phyloP scores from a whole-genome alignment of 495 filamentous ascomycete genomes.

The Aspergillus kassunensis region DNA sequence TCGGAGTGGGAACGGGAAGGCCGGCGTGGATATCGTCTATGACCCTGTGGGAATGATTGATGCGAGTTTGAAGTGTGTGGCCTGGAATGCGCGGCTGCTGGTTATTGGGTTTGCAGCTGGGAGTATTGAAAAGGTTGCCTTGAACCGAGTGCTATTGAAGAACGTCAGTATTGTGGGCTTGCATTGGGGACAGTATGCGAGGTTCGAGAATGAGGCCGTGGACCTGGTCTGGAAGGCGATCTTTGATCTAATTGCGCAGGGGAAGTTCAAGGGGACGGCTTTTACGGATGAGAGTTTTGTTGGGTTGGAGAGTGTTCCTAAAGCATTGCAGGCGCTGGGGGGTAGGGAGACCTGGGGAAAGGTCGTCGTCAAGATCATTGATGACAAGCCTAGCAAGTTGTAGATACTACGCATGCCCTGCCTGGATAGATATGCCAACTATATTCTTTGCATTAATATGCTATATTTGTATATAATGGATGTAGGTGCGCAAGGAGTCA shows the following conservation, averaged over 20 bases:
- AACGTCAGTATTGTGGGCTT: slow-evolving; percentile 88
- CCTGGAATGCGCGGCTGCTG: slow-evolving; percentile 84
- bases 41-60: slow-evolving; percentile 89
- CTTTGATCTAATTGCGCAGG: slow-evolving; percentile 67
- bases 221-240: slow-evolving; percentile 76
- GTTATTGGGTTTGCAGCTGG: slow-evolving; percentile 91
- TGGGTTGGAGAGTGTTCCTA: slow-evolving; percentile 73
- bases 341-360: slow-evolving; percentile 90
- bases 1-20: slow-evolving; percentile 56
- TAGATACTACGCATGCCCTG: slow-evolving; percentile 13
- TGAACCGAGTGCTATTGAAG: slow-evolving; percentile 90
- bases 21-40: slow-evolving; percentile 83
- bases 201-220: slow-evolving; percentile 66
- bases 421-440: not conserved
- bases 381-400: slow-evolving; percentile 52
- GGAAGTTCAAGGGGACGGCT: slow-evolving; percentile 77
- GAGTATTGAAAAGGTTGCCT: slow-evolving; percentile 82
- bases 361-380: slow-evolving; percentile 86
- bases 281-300: slow-evolving; percentile 79
- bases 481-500: slow-evolving; percentile 53
- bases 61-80: slow-evolving; percentile 75
- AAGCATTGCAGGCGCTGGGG: slow-evolving; percentile 73
- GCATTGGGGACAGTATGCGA: slow-evolving; percentile 85
- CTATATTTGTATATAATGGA: slow-evolving; percentile 3
- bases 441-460: not conserved